A percentile compares a stretch with the other conserved stretches of the same genome.
Conservation (phyloP, 2,329 filamentous ascomycete genomes). For the Sporothrix phasma region DNA sequence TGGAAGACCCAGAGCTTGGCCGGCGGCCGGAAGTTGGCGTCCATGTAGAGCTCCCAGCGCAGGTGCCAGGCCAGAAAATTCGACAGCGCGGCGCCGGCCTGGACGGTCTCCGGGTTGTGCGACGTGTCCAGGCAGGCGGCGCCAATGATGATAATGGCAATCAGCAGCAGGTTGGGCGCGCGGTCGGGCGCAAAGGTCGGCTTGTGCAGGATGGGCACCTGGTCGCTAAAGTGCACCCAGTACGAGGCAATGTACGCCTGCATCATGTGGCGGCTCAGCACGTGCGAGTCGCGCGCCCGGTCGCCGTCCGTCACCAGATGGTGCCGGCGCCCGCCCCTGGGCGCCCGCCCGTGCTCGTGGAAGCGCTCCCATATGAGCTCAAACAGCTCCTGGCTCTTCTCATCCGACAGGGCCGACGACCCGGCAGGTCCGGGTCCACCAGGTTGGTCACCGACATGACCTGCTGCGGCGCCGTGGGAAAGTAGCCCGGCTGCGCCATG, state of each 20-base stretch:
- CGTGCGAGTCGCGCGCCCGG: slow-evolving; percentile 51
- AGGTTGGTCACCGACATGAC: slow-evolving; percentile 86
- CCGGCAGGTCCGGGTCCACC: slow-evolving; percentile 68
- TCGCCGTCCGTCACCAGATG: slow-evolving; percentile 72
- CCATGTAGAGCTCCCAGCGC: slow-evolving; percentile 93
- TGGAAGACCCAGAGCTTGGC: slow-evolving; percentile 97
- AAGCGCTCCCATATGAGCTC: slow-evolving; percentile 75
- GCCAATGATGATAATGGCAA: slow-evolving; percentile 87
- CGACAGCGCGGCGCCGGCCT: slow-evolving; percentile 70
- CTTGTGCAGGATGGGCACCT: slow-evolving; percentile 88
- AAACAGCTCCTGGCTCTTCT: slow-evolving; percentile 74
- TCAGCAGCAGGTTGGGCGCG: slow-evolving; percentile 71
- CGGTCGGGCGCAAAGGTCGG: slow-evolving; percentile 85
- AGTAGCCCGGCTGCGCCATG: slow-evolving; percentile 42
- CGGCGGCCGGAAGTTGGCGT: slow-evolving; percentile 78
- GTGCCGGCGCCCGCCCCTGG: slow-evolving; percentile 63
- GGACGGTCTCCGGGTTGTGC: slow-evolving; percentile 62
- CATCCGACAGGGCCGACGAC: slow-evolving; percentile 75
- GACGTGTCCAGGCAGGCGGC: slow-evolving; percentile 80
- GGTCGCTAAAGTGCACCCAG: slow-evolving; percentile 90
- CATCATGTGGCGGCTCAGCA: slow-evolving; percentile 88
- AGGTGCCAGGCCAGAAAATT: slow-evolving; percentile 89
- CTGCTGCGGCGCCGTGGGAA: slow-evolving; percentile 55
- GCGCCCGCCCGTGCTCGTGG: slow-evolving; percentile 66
- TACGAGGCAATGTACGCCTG: slow-evolving; percentile 88